Conservation (phyloP, 208 protist species). For the Vickermania ingenoplastis region DNA sequence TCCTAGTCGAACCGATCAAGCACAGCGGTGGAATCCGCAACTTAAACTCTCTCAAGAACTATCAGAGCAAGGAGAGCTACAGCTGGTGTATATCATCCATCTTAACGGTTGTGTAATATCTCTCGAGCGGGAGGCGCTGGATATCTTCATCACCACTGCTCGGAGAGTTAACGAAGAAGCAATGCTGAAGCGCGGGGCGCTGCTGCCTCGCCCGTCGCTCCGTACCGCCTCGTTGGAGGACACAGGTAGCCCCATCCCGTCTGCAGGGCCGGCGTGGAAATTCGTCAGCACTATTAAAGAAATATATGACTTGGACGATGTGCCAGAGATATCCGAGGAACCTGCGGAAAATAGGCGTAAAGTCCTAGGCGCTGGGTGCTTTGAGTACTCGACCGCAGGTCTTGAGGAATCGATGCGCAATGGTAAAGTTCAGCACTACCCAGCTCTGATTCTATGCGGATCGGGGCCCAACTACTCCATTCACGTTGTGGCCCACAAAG, state of each 20-base stretch:
- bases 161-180: neutral
- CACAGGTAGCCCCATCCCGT: neutral
- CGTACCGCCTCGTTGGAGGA: neutral
- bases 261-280: neutral
- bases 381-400: neutral
- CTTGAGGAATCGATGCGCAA: neutral
- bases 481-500: slow-evolving; percentile 35
- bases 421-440: neutral
- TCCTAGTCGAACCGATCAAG: neutral
- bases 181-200: neutral
- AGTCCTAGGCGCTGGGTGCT: neutral
- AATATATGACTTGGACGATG: neutral
- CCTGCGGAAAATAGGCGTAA: neutral
- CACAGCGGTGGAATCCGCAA: neutral
- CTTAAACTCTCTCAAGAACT: neutral
- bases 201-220: neutral
- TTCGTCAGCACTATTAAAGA: neutral
- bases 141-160: neutral
- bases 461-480: slow-evolving; percentile 31
- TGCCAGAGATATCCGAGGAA: neutral
- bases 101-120: neutral
- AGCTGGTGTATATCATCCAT: neutral
- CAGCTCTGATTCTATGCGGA: slow-evolving; percentile 45
- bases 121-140: neutral
- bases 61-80: neutral